Evolutionary conservation across 2,329 filamentous ascomycete genomes (phyloP), one percentile per base, ranked within the genome.

Genomic region (Neonectria hederae): DNA sequence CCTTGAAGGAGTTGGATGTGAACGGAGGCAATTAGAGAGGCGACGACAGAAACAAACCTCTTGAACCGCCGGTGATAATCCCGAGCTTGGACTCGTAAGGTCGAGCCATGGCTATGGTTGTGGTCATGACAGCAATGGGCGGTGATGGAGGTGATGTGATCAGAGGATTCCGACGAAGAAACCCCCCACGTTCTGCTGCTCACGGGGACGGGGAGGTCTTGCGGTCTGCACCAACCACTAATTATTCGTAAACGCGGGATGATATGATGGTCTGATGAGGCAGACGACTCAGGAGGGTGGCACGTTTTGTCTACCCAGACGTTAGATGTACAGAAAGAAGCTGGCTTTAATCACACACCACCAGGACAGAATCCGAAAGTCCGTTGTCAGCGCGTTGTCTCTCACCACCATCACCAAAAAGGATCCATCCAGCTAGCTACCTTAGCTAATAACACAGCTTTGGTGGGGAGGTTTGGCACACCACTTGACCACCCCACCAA

Each of bases 1-100:
- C 87, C 87, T 87, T 62, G 22, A 5, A 32, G 30, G 22, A 13
- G 45, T 14, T 9, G 42, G n/a, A 48, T 32, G 42, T 6, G n/a
- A n/a, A n/a, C 10, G 19, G 8, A 5, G 28, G 5, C 22, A n/a
- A 28, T n/a, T 11, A 26, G 19, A 17, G 17, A 32, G 45, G 26
- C 28, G 22, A 10, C 22, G 7, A 8, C 21, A 17, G 30, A 21
- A 26, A 66, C 70, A 32, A 42, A 77, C 76, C 76, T 75, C 76
- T 68, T 56, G 76, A 78, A 26, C 76, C 76, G 28, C 76, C 76
- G 5, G 76, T 78, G 17, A 78, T 70, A 55, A 78, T 76, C 17
- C 76, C 76, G 30, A 78, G 75, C 62, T 78, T 78, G 24, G 69
- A 69, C 11, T 75, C 72, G 63, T 77, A 75, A 5, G 76, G 76